Evolutionary conservation across 371 early-diverging fungal species (phyloP).

Genomic region (Choanephora cucurbitarum): DNA sequence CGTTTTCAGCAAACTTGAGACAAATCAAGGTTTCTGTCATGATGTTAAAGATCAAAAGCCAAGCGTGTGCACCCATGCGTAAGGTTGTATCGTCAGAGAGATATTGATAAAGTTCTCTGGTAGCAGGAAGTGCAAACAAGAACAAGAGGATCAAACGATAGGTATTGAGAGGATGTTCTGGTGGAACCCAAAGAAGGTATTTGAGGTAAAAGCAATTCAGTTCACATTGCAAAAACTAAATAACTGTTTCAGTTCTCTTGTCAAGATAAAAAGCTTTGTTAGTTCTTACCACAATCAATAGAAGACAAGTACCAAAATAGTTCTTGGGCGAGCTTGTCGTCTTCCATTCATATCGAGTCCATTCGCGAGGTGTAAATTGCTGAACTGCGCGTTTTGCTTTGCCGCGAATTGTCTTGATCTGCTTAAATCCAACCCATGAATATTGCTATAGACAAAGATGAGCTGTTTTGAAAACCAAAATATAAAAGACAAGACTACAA

Average conservation of each 20-base stretch:
- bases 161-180: constrained; percentile 83
- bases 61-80: constrained; percentile 86
- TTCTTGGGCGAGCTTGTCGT: constrained; percentile 78
- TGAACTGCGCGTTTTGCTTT: constrained; percentile 88
- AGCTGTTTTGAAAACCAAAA: not conserved
- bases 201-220: constrained; percentile 95
- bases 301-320: constrained; percentile 68
- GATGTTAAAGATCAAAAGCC: constrained; percentile 87
- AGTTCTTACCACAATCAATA: constrained; percentile 59
- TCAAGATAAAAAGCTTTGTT: not conserved
- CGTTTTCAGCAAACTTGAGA: constrained; percentile 86
- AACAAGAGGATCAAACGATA: constrained; percentile 80
- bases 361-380: constrained; percentile 93
- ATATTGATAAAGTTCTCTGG: constrained; percentile 91
- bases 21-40: constrained; percentile 88
- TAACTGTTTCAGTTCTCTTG: constrained; percentile 10
- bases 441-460: constrained; percentile 57
- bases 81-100: constrained; percentile 74
- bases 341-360: constrained; percentile 93
- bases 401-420: constrained; percentile 81
- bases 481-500: not conserved
- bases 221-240: constrained; percentile 76
- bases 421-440: constrained; percentile 88
- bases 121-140: constrained; percentile 84
- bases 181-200: constrained; percentile 92